Conservation (phyloP, 2,329 filamentous ascomycete species). For the Fusarium chlamydosporum region DNA sequence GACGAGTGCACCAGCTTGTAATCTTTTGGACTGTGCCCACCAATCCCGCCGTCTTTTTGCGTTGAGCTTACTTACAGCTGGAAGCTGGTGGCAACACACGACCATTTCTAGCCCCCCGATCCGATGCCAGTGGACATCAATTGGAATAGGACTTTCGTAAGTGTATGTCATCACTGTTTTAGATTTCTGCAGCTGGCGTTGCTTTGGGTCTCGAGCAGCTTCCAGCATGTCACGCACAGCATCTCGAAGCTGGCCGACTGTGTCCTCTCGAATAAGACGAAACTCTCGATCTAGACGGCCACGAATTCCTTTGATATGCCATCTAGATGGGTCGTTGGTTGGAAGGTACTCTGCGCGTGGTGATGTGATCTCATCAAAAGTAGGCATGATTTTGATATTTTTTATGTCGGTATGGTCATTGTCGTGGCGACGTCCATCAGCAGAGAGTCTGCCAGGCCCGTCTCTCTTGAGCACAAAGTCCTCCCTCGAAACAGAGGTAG, state of each 20-base stretch:
- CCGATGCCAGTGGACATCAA: not conserved
- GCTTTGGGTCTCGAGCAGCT: slow-evolving; percentile 39
- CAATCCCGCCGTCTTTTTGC: not conserved
- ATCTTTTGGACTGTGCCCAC: slow-evolving; percentile 4
- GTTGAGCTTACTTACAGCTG: not conserved
- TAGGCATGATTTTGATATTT: slow-evolving; percentile 15
- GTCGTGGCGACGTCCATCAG: slow-evolving; percentile 1
- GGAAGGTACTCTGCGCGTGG: slow-evolving; percentile 3
- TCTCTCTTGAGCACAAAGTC: slow-evolving; percentile 2
- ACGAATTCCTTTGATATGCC: slow-evolving; percentile 57
- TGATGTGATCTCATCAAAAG: slow-evolving; percentile 7
- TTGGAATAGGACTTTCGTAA: not conserved
- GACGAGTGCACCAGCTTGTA: slow-evolving; percentile 4
- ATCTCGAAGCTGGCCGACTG: slow-evolving; percentile 66
- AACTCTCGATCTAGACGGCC: slow-evolving; percentile 70
- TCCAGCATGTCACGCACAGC: slow-evolving; percentile 54
- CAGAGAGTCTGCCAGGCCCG: not conserved
- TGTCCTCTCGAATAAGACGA: slow-evolving; percentile 69
- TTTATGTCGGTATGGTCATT: slow-evolving; percentile 3
- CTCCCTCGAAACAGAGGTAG: not conserved
- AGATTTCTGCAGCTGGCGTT: not conserved
- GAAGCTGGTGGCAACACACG: not conserved
- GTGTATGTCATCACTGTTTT: slow-evolving; percentile 4
- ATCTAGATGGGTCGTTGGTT: slow-evolving; percentile 25
- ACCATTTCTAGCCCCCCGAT: slow-evolving; percentile 2